phyloP scores from a whole-genome alignment of 2,329 filamentous ascomycete genomes.

The Aureobasidium sp. region DNA sequence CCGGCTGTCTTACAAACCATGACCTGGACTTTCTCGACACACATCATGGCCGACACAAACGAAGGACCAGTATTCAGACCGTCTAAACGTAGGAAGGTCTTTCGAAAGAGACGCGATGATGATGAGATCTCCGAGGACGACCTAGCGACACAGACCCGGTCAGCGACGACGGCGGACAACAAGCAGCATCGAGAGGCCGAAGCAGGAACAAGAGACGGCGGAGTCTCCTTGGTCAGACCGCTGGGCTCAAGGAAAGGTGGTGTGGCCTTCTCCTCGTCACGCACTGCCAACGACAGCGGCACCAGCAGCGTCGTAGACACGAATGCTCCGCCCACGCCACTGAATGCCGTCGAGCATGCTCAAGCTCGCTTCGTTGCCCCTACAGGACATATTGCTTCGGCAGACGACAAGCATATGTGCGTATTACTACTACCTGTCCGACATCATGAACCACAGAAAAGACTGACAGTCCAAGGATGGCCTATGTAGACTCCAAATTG shows the following conservation, averaged over 20 bases:
- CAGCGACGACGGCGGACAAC: slow-evolving; percentile 4
- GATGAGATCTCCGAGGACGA: slow-evolving; percentile 15
- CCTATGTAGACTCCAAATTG: slow-evolving; percentile 76
- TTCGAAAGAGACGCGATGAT: slow-evolving; percentile 37
- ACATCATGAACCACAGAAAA: not conserved
- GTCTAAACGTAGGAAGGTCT: slow-evolving; percentile 45
- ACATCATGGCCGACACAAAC: slow-evolving; percentile 17
- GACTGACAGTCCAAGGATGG: slow-evolving; percentile 70
- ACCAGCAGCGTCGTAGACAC: slow-evolving; percentile 24
- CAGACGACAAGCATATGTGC: slow-evolving; percentile 71
- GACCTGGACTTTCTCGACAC: not conserved
- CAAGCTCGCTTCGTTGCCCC: slow-evolving; percentile 61
- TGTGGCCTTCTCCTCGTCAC: slow-evolving; percentile 46
- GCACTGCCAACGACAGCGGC: slow-evolving; percentile 1
- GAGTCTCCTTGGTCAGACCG: slow-evolving; percentile 36
- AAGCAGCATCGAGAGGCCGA: not conserved
- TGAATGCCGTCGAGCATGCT: slow-evolving; percentile 34
- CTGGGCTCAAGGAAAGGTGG: slow-evolving; percentile 45
- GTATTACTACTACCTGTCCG: slow-evolving; percentile 29
- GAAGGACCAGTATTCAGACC: slow-evolving; percentile 39
- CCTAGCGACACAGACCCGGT: not conserved
- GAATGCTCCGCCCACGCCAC: slow-evolving; percentile 26
- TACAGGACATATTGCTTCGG: slow-evolving; percentile 59
- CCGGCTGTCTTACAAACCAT: not conserved
- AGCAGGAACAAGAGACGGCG: not conserved